phyloP scores from a whole-genome alignment of 345 rosid genomes.

The Aquilaria malaccensis region DNA sequence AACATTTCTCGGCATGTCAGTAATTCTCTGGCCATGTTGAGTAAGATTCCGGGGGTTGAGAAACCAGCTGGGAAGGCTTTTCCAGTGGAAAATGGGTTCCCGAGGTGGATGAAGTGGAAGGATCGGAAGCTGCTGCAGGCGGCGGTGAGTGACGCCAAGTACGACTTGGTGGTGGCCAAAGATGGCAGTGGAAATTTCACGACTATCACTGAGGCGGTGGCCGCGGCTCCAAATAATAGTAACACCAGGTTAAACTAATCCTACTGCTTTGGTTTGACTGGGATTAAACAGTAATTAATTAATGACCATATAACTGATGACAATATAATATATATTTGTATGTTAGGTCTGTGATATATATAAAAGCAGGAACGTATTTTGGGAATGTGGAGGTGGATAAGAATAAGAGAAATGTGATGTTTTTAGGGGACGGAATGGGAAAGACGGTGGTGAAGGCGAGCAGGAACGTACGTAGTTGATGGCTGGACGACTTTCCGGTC shows the following conservation, averaged over 20 bases:
- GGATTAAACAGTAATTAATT: no score
- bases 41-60: conserved; percentile 42
- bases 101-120: conserved; percentile 42
- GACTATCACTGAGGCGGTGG: conserved; percentile 53
- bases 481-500: conserved; percentile 83
- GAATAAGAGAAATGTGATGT: conserved; percentile 54
- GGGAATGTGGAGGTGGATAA: conserved; percentile 71
- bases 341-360: conserved; percentile 64
- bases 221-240: conserved; percentile 65
- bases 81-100: conserved; percentile 44
- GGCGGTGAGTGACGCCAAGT: conserved; percentile 21
- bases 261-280: no score
- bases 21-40: conserved; percentile 53
- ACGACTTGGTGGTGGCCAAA: conserved; percentile 52
- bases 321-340: no score
- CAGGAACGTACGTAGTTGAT: conserved; percentile 43
- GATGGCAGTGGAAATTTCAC: conserved; percentile 72
- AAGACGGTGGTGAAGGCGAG: conserved; percentile 57
- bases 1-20: conserved; percentile 58
- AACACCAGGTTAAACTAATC: conserved; percentile 34
- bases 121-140: conserved; percentile 43
- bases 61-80: conserved; percentile 18
- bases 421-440: conserved; percentile 80
- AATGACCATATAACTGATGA: no score
- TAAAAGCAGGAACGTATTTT: conserved; percentile 61